These are phyloP conservation scores for Aspergillus wentii DNA, from an alignment of 495 filamentous ascomycete genomes.

Conservation along the genomic window DNA sequence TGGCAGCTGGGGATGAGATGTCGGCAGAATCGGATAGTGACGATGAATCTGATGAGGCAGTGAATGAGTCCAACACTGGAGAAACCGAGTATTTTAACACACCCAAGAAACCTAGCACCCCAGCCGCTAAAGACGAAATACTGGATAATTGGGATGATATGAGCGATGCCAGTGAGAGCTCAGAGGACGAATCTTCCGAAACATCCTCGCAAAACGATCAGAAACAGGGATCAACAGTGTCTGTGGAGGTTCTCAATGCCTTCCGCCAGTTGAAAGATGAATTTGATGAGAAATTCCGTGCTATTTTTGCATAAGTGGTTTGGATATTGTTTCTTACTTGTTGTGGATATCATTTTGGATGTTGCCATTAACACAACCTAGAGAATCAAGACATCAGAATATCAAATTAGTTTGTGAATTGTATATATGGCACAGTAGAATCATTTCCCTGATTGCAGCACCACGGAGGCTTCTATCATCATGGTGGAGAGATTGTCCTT, in stretches of 20 bases:
- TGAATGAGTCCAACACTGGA: neutral
- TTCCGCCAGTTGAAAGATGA: conserved; percentile 46
- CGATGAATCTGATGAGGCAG: neutral
- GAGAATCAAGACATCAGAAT: too few relatives aligned
- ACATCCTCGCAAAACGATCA: neutral
- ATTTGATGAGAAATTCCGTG: conserved; percentile 60
- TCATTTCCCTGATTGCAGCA: too few relatives aligned
- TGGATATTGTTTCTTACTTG: too few relatives aligned
- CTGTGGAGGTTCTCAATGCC: conserved; percentile 49
- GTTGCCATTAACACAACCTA: too few relatives aligned
- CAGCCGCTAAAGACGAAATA: too few relatives aligned
- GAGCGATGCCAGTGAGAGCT: neutral
- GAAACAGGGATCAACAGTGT: neutral
- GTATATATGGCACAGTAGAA: too few relatives aligned
- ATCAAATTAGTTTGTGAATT: too few relatives aligned
- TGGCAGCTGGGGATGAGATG: neutral
- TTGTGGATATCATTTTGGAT: too few relatives aligned
- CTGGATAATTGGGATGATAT: neutral
- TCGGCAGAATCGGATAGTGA: neutral
- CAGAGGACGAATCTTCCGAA: neutral
- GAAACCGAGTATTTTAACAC: neutral
- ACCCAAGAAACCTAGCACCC: too few relatives aligned
- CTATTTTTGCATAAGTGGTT: conserved; percentile 42
- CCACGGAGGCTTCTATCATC: too few relatives aligned
- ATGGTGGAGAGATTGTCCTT: too few relatives aligned